Evolutionary conservation across 2,329 filamentous ascomycete genomes (phyloP).

Genomic region (Colletotrichum eleusines): DNA sequence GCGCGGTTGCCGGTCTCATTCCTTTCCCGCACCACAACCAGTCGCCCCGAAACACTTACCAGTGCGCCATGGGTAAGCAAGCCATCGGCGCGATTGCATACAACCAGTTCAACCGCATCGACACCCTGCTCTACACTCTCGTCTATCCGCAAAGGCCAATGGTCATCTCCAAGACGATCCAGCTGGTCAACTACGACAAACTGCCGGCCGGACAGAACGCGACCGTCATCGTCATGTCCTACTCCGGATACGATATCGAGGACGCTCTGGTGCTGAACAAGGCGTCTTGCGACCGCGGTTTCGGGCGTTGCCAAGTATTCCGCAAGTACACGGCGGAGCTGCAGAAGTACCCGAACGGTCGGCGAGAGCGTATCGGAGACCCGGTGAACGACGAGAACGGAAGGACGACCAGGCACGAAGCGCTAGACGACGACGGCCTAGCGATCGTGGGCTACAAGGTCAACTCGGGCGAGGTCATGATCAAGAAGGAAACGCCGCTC

Average conservation of each 20-base stretch:
- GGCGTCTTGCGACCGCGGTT: slow-evolving; percentile 92
- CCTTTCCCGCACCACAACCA: slow-evolving; percentile 99
- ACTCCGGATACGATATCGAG: slow-evolving; percentile 99
- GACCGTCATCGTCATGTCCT: slow-evolving; percentile 98
- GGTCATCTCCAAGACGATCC: slow-evolving; percentile 97
- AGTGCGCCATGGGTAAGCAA: slow-evolving; percentile 99
- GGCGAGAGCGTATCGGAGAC: slow-evolving; percentile 73
- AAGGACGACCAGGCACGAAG: slow-evolving; percentile 75
- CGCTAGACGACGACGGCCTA: slow-evolving; percentile 87
- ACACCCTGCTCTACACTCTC: slow-evolving; percentile 94
- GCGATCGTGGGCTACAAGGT: slow-evolving; percentile 88
- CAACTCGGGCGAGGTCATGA: slow-evolving; percentile 83
- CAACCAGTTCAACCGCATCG: slow-evolving; percentile 97
- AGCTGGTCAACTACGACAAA: slow-evolving; percentile 97
- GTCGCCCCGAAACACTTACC: slow-evolving; percentile 97
- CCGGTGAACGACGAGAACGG: slow-evolving; percentile 68
- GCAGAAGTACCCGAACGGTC: slow-evolving; percentile 90
- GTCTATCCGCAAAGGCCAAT: slow-evolving; percentile 98
- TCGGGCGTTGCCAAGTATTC: slow-evolving; percentile 98
- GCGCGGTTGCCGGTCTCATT: slow-evolving; percentile 94
- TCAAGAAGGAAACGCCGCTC: slow-evolving; percentile 88
- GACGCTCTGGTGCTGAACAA: slow-evolving; percentile 98
- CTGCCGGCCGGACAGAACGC: slow-evolving; percentile 97
- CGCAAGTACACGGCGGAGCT: slow-evolving; percentile 90
- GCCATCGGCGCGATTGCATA: slow-evolving; percentile 98